A percentile compares a stretch with the other conserved stretches of the same genome.
Conservation (phyloP, 192 early-diverging fungal species). For the Chytriomyces confervae region DNA sequence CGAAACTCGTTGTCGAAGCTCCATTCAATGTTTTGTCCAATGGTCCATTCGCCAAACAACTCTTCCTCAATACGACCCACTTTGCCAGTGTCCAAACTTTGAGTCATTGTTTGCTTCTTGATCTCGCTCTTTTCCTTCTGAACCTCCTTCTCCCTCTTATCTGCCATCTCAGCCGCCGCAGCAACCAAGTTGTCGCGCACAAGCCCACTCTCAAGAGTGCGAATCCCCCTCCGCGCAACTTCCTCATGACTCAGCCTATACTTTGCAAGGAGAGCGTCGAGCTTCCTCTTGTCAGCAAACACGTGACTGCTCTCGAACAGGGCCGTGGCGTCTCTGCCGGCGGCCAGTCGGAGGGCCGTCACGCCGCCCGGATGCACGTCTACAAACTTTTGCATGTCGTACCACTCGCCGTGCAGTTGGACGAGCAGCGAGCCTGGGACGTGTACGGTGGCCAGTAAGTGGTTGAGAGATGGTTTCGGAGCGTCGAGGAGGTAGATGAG, state of each 20-base stretch:
- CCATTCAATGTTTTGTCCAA: conserved; percentile 1
- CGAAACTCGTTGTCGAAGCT: not conserved
- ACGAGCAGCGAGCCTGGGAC: conserved; percentile 2
- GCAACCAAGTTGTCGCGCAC: not conserved
- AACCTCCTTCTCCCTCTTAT: no score
- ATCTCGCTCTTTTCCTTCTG: no score
- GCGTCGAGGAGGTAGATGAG: no score
- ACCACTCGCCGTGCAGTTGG: conserved; percentile 13
- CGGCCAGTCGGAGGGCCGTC: conserved; percentile 14
- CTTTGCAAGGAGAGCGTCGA: not conserved
- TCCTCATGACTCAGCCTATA: not conserved
- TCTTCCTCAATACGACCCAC: not conserved
- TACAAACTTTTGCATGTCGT: conserved; percentile 2
- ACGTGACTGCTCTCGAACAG: conserved; percentile 29
- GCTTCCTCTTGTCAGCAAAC: conserved; percentile 9
- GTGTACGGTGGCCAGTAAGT: conserved; percentile 5
- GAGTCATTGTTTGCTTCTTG: no score
- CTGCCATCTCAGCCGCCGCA: not conserved
- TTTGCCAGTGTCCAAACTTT: not conserved
- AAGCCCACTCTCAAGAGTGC: conserved; percentile 7
- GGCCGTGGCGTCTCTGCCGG: conserved; percentile 23
- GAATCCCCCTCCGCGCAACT: not conserved
- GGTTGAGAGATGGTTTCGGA: not conserved
- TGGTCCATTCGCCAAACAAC: not conserved
- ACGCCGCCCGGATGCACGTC: conserved; percentile 3